These are phyloP conservation scores for Calocybe gangraenosa DNA, from an alignment of 768 basidiomycete species.

Conservation along the genomic window DNA sequence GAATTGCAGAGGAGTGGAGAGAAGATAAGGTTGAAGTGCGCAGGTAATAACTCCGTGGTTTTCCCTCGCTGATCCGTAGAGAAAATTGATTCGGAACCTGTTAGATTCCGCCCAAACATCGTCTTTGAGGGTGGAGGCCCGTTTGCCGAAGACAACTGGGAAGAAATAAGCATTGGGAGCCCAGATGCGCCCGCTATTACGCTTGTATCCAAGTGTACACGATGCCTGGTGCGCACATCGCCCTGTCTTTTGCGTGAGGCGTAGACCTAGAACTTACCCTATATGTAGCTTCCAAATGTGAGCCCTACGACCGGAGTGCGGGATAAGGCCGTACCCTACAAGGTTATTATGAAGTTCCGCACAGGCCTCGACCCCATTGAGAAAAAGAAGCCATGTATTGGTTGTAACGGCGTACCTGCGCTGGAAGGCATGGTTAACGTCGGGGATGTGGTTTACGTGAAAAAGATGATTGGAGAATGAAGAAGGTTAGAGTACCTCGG, in stretches of 20 bases:
- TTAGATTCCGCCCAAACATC: slow-evolving; percentile 81
- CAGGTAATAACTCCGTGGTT: slow-evolving; percentile 6
- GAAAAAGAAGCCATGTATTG: slow-evolving; percentile 57
- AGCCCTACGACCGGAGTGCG: slow-evolving; percentile 58
- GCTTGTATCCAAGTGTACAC: slow-evolving; percentile 64
- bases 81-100: too few relatives aligned
- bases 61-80: too few relatives aligned
- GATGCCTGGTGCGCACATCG: slow-evolving; percentile 57
- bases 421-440: slow-evolving; percentile 51
- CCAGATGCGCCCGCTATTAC: slow-evolving; percentile 38
- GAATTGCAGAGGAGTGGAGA: slow-evolving; percentile 14
- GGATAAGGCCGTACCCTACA: slow-evolving; percentile 72
- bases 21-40: slow-evolving; percentile 10
- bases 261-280: background rate
- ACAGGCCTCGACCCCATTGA: slow-evolving; percentile 48
- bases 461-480: slow-evolving; percentile 25
- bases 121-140: slow-evolving; percentile 62
- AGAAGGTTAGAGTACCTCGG: background rate
- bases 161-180: slow-evolving; percentile 52
- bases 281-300: slow-evolving; percentile 65
- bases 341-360: slow-evolving; percentile 72
- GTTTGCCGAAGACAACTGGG: slow-evolving; percentile 71
- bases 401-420: slow-evolving; percentile 56
- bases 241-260: background rate
- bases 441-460: slow-evolving; percentile 56